Evolutionary conservation across 148 eudicot genomes (phyloP).

Genomic region (Camellia granthamiana): DNA sequence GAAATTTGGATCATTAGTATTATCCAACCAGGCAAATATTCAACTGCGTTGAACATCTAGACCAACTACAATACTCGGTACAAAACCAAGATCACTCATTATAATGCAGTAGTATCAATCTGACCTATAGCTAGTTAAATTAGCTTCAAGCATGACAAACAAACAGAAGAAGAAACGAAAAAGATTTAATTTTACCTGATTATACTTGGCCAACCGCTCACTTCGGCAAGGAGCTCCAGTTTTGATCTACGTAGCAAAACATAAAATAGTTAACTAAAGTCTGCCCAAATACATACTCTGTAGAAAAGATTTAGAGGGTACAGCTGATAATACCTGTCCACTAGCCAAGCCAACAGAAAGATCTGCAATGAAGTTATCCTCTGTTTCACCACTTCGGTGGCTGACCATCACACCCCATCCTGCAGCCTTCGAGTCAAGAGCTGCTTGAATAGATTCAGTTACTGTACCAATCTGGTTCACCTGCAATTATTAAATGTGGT

Average conservation of each 20-base stretch:
- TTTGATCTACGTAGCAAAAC: slow-evolving; percentile 59
- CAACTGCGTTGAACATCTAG: not conserved
- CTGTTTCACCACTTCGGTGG: slow-evolving; percentile 99
- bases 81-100: not conserved
- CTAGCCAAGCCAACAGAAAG: slow-evolving; percentile 97
- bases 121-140: not conserved
- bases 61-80: not conserved
- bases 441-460: slow-evolving; percentile 97
- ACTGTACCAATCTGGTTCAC: slow-evolving; percentile 97
- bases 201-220: slow-evolving; percentile 94
- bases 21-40: not conserved
- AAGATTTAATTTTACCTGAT: slow-evolving; percentile 54
- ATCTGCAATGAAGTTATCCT: slow-evolving; percentile 97
- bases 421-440: slow-evolving; percentile 96
- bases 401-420: slow-evolving; percentile 99
- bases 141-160: not conserved
- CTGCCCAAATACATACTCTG: not conserved
- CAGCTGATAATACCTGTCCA: slow-evolving; percentile 68
- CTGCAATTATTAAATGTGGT: slow-evolving; percentile 34
- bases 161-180: not conserved
- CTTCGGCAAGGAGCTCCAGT: slow-evolving; percentile 99
- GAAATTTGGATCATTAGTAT: not conserved
- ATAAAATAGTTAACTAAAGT: slow-evolving; percentile 7
- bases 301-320: not conserved
- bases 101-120: not conserved